phyloP scores from a whole-genome alignment of 1,284 basidiomycete species.

The Malassezia caprae region DNA sequence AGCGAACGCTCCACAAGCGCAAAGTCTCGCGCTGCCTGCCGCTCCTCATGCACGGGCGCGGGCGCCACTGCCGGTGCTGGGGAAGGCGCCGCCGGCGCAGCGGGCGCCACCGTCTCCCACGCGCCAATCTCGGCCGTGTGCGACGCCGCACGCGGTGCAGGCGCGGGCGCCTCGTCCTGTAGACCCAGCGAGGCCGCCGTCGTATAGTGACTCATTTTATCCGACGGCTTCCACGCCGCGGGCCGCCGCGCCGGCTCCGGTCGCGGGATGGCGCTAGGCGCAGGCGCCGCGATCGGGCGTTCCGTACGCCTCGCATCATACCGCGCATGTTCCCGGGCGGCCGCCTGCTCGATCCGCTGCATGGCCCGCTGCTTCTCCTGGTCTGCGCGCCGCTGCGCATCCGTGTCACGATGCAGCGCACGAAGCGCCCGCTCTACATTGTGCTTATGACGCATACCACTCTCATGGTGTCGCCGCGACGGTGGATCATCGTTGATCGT shows the following conservation, averaged over 20 bases:
- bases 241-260: constrained; percentile 17
- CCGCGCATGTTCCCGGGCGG: background rate
- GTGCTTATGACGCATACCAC: constrained; percentile 82
- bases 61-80: background rate
- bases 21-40: constrained; percentile 27
- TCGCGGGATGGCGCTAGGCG: background rate
- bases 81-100: constrained; percentile 24
- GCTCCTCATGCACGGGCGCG: constrained; percentile 12
- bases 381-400: constrained; percentile 72
- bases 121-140: constrained; percentile 66
- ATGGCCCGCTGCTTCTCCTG: constrained; percentile 66
- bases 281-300: background rate
- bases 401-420: constrained; percentile 83
- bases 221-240: constrained; percentile 47
- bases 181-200: constrained; percentile 68
- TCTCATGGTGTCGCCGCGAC: constrained; percentile 84
- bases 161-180: constrained; percentile 32
- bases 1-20: constrained; percentile 22
- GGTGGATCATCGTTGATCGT: constrained; percentile 46
- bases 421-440: constrained; percentile 84
- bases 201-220: constrained; percentile 73
- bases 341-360: constrained; percentile 65
- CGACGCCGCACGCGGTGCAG: constrained; percentile 48
- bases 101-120: constrained; percentile 65
- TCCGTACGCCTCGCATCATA: background rate